Evolutionary conservation across 2,329 filamentous ascomycete genomes (phyloP), one percentile per base, ranked within the genome.

Genomic region (Triangularia verruculosa): DNA sequence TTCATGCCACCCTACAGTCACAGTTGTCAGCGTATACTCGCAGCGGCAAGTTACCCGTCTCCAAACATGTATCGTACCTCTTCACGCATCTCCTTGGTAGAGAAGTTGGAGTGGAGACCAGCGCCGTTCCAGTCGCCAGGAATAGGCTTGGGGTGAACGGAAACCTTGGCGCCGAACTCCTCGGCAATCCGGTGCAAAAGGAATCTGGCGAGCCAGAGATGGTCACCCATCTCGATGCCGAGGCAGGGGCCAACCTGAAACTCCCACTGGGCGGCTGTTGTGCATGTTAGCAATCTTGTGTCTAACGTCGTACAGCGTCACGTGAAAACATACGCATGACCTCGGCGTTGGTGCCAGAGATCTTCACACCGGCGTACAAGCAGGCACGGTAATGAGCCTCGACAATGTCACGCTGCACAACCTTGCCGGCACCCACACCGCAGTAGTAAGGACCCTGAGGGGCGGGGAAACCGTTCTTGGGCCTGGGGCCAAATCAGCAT

Each of bases 341-440:
- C 86, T 99, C 95, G 69, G 95, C 95, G 79, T 99, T 99, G 82
- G 95, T 98, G 74, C 95, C 95, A 22, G 93, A 97, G 79, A 99
- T 97, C 78, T 93, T 89, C 80, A 99, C 85, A 65, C 90, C 89
- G 65, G 94, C 87, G 78, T 93, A 97, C 79, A 98, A 77, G 84
- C 86, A 97, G 63, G 79, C 79, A 74, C 82, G 82, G 76, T 82
- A 82, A 72, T 96, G 92, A 68, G 92, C 89, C 83, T 98, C 94
- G 71, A 99, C 93, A 68, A 99, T 94, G 76, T 99, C 94, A 82
- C 94, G 90, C 88, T 93, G 94, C 80, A 96, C 95, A 74, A 98
- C 95, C 86, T 95, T 96, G 82, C 93, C 93, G 71, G 92, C 91
- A 72, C 95, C 95, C 64, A 97, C 94, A 90, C 94, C 95, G 79